Evolutionary conservation across 2,329 filamentous ascomycete species (phyloP).

Genomic region (Ophiocordyceps robertsii): DNA sequence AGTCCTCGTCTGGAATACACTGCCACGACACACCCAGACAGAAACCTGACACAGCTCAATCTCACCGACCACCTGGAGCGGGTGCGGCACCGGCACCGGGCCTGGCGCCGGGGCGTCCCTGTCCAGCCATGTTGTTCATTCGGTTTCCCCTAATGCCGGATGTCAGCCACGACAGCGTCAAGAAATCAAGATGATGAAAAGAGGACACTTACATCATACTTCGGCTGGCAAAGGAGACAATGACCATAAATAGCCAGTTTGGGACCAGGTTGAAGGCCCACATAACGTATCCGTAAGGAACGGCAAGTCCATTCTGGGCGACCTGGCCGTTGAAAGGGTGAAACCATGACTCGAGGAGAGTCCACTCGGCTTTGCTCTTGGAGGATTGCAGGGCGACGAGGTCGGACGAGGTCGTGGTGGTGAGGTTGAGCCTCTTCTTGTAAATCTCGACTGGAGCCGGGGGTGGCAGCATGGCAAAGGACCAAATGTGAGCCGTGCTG

Average conservation of each 20-base stretch:
- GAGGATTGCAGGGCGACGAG: constrained; percentile 45
- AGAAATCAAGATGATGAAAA: not conserved
- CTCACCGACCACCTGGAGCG: not conserved
- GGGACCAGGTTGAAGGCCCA: constrained; percentile 54
- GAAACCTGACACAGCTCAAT: not conserved
- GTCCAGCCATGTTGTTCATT: constrained; percentile 9
- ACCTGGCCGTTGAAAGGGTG: constrained; percentile 63
- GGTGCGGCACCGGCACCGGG: constrained; percentile 2
- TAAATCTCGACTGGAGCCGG: constrained; percentile 51
- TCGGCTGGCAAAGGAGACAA: constrained; percentile 59
- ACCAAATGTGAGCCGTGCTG: constrained; percentile 50
- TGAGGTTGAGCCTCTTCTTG: constrained; percentile 55
- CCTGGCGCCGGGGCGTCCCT: constrained; percentile 3
- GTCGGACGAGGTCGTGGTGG: constrained; percentile 50
- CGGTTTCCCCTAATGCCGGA: constrained; percentile 21
- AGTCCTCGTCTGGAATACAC: too few relatives aligned
- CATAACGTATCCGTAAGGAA: constrained; percentile 54
- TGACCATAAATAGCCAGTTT: constrained; percentile 68
- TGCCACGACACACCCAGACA: not conserved
- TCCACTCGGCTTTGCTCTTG: constrained; percentile 33
- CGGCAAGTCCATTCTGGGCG: constrained; percentile 45
- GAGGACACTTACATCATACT: constrained; percentile 53
- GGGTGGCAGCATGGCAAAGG: constrained; percentile 52
- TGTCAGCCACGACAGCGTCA: not conserved
- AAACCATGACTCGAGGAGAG: constrained; percentile 48